Conservation (phyloP, 2,329 filamentous ascomycete species). For the Aspergillus brasiliensis region DNA sequence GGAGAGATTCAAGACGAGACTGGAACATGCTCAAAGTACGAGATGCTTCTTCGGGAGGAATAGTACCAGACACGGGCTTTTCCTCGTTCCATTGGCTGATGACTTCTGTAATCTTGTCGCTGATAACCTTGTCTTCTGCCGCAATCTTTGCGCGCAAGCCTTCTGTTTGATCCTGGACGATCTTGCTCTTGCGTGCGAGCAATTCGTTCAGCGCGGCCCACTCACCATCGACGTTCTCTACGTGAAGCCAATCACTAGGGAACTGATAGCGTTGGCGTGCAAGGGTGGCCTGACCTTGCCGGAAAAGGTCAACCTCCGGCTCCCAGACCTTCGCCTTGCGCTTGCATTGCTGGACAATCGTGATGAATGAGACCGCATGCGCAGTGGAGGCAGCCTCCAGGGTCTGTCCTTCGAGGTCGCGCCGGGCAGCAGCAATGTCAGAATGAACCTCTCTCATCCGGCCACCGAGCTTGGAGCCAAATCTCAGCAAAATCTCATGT, state of each 20-base stretch:
- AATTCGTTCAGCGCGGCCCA: conserved; percentile 95
- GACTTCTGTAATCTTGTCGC: conserved; percentile 83
- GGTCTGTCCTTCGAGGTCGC: conserved; percentile 87
- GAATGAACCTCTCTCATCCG: conserved; percentile 91
- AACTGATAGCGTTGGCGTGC: conserved; percentile 92
- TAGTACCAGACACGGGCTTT: conserved; percentile 93
- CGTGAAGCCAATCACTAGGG: conserved; percentile 88
- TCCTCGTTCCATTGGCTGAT: conserved; percentile 90
- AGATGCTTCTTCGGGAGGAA: conserved; percentile 85
- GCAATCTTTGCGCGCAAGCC: conserved; percentile 91
- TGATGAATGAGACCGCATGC: conserved; percentile 97
- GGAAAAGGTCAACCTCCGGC: conserved; percentile 92
- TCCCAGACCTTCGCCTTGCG: conserved; percentile 92
- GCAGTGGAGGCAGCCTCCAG: conserved; percentile 94
- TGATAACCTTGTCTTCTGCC: conserved; percentile 89
- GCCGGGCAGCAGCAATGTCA: conserved; percentile 86
- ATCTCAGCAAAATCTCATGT: conserved; percentile 92
- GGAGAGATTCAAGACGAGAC: conserved; percentile 77
- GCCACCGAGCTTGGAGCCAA: conserved; percentile 82
- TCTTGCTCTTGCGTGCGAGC: conserved; percentile 86
- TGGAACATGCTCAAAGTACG: conserved; percentile 82
- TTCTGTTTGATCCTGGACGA: conserved; percentile 95
- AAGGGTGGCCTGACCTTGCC: conserved; percentile 90
- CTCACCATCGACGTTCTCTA: conserved; percentile 94
- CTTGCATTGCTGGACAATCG: conserved; percentile 94